Percentiles rank a stretch among this genome's conserved stretches.
These are phyloP conservation scores for Limnanthes douglasii DNA, from an alignment of 345 rosid species.

Conservation along the genomic window DNA sequence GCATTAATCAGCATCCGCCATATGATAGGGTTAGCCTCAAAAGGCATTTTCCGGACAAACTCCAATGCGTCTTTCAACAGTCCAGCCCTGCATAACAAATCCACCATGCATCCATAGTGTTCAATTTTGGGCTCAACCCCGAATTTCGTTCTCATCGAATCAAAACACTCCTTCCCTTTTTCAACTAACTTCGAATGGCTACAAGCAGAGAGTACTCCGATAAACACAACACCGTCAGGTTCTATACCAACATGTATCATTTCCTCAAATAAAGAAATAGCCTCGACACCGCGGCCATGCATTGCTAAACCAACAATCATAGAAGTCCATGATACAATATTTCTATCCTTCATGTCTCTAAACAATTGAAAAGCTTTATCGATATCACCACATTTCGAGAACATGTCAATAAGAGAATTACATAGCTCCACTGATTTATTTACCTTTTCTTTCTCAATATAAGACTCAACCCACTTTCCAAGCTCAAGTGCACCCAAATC, in stretches of 20 bases:
- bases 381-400: constrained; percentile 19
- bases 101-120: constrained; percentile 26
- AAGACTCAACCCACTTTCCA: constrained; percentile 33
- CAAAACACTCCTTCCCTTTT: constrained; percentile 16
- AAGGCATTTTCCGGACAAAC: constrained; percentile 19
- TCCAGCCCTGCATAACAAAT: constrained; percentile 21
- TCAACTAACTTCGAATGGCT: constrained; percentile 23
- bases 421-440: constrained; percentile 14
- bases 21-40: constrained; percentile 20
- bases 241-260: constrained; percentile 8
- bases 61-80: constrained; percentile 16
- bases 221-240: constrained; percentile 16
- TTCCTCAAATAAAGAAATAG: constrained; percentile 10
- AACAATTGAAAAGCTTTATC: constrained; percentile 11
- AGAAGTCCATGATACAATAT: constrained; percentile 18
- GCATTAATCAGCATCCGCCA: constrained; percentile 15
- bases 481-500: constrained; percentile 45
- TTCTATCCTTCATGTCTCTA: constrained; percentile 7
- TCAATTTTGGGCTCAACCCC: constrained; percentile 16
- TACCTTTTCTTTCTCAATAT: constrained; percentile 11
- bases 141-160: constrained; percentile 12
- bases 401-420: constrained; percentile 23
- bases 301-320: constrained; percentile 17
- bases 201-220: constrained; percentile 19
- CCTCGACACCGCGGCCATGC: constrained; percentile 12